Evolutionary conservation across 768 basidiomycete species (phyloP), one percentile per base, ranked within the genome.

Genomic region (Kwoniella sp.): DNA sequence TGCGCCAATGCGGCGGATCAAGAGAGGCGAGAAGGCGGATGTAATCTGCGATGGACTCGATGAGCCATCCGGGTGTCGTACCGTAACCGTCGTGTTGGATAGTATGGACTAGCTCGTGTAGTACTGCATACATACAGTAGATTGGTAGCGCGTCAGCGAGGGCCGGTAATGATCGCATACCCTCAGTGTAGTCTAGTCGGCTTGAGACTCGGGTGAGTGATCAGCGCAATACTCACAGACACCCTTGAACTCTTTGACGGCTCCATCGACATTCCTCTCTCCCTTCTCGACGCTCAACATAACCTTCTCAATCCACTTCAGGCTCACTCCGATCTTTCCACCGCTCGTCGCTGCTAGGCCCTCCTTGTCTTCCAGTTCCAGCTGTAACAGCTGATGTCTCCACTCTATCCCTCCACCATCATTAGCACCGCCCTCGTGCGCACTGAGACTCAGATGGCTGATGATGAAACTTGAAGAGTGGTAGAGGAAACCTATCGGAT

Each of bases 61-160:
- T 71, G 13, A 74, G 58, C 75, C 75, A 77, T 22, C 65, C 55
- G 1, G 75, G 75, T 4, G 66, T 64, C 2, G 69, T 58, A 8
- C 68, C 66, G 38, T 30, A 30, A 5, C 75, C 75, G 50, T 77
- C 75, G 58, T 73, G 68, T 47, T 77, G 75, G 30, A 77, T 68
- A 8, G 66, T 64, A 58, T 77, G 75, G 5, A 73, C 71, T 13
- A 77, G 50, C 50, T 77, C 75, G 50, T 77, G 75, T 17, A 77
- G 61, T 59, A 75, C 69, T 74, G 30, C 50, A 23, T 4, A 9
- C 4, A 20, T 7, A 9, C 29, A 30, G 29, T 29, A n/a, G 12
- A 25, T 11, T 12, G n/a, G 38, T 34, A 56, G 28, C 31, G 25
- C 9, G 34, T 25, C 22, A 38, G 34, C 34, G 4, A 3, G 30